phyloP scores from a whole-genome alignment of 148 eudicot species.

The Rhododendron mucronatum region DNA sequence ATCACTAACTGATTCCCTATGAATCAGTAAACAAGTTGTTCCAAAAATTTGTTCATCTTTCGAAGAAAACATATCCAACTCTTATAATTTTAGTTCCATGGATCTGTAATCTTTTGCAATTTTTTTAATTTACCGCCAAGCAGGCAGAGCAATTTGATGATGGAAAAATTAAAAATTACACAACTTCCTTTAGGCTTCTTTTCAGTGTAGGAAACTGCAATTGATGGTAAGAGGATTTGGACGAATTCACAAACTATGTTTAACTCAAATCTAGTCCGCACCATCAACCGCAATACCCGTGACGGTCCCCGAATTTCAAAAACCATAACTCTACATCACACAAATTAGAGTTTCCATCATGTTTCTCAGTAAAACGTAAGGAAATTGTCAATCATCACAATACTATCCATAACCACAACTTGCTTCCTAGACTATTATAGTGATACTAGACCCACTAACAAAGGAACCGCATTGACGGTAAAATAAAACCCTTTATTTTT shows the following conservation, averaged over 20 bases:
- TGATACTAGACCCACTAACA: neutral
- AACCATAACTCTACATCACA: neutral
- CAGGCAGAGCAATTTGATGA: neutral
- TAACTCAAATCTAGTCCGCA: neutral
- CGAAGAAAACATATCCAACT: neutral
- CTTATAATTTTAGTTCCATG: neutral
- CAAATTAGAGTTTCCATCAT: neutral
- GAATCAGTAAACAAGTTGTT: neutral
- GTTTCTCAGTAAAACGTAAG: neutral
- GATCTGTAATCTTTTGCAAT: neutral
- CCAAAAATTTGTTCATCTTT: neutral
- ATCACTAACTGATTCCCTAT: neutral
- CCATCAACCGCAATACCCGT: neutral
- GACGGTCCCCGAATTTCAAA: neutral
- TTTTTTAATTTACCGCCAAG: neutral
- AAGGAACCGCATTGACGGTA: neutral
- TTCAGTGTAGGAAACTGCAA: neutral
- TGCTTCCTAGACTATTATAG: neutral
- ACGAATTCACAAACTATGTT: neutral
- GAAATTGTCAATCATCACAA: neutral
- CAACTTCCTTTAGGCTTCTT: neutral
- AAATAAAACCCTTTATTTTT: neutral
- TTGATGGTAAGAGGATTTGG: neutral
- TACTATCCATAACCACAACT: neutral
- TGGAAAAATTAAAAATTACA: neutral